Base-by-base conservation (phyloP, 257 asterid genomes). In the Pogostemon cablin region DNA sequence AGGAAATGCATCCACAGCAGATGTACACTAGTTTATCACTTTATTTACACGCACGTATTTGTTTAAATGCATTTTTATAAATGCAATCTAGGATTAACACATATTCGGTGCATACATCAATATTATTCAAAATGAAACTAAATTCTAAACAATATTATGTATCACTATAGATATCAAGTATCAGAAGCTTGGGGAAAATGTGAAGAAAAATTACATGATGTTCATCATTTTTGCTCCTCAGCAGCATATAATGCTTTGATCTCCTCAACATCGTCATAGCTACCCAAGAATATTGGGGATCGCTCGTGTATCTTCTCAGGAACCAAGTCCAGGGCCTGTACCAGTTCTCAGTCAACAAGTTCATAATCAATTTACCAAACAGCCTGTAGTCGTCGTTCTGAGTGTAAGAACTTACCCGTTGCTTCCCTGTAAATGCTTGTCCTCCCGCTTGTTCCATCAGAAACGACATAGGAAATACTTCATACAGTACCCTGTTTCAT, bases 371-470 rank as follows among this genome's bases (percentile, higher is more conserved):
- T 15, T 15, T 15, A 15, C 17, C 17, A 15, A 15, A 15, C 17
- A 15, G 17, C 17, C 17, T 15, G 17, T 15, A 15, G 17, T 15
- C 17, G 17, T 15, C 17, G 17, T 15, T 15, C 17, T 15, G 17
- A 15, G 17, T 15, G 17, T 15, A 15, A 71, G 64, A 35, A 49
- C 80, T 50, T 85, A 89, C 99, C 89, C 96, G 75, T 48, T 83
- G 81, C 81, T 93, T 91, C 77, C 99, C 99, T 0, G 99, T 91
- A 68, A 93, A 93, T 2, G 99, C 81, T 64, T 93, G 98, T 38
- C 99, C 99, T 68, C 99, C 98, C 0, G 99, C 99, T 86, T 93
- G 93, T 82, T 93, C 99, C 89, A 93, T 84, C 90, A 93, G 81
- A 83, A 83, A 93, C 38, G 99, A 85, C 99, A 93, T 91, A n/a